Evolutionary conservation across 2,329 filamentous ascomycete species (phyloP).

Genomic region (Reticulascus tulasneorum): DNA sequence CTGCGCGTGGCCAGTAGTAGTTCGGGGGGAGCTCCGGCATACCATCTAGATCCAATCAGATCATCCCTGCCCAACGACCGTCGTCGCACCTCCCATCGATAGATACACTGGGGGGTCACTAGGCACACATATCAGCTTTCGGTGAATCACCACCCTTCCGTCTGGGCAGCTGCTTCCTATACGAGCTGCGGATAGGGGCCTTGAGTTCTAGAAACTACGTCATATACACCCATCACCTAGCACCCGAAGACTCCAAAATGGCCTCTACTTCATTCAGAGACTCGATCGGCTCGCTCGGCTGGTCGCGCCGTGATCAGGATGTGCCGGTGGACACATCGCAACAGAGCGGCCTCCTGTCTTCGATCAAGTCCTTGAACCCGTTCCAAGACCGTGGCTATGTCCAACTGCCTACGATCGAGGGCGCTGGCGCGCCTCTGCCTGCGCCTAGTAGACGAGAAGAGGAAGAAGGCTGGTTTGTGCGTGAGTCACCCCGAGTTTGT

Average conservation of each 20-base stretch:
- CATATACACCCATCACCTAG: conserved; percentile 1
- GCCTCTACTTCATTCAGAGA: conserved; percentile 86
- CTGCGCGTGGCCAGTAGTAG: conserved; percentile 2
- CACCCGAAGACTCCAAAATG: conserved; percentile 55
- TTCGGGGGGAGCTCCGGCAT: conserved; percentile 5
- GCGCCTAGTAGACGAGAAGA: conserved; percentile 83
- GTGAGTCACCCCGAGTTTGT: conserved; percentile 58
- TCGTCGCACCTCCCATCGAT: not conserved
- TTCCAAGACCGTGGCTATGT: conserved; percentile 86
- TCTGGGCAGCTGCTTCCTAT: no score
- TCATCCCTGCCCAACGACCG: not conserved
- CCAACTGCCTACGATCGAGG: conserved; percentile 80
- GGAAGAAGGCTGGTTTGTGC: conserved; percentile 90
- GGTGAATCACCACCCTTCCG: no score
- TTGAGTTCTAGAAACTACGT: no score
- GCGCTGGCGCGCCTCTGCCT: conserved; percentile 78
- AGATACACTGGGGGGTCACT: no score
- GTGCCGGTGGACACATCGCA: conserved; percentile 69
- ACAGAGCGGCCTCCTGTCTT: conserved; percentile 71
- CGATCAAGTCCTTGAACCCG: conserved; percentile 80
- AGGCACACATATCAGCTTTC: no score
- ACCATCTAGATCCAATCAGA: conserved; percentile 4
- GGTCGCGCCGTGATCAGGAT: conserved; percentile 81
- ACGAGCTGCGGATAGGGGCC: no score
- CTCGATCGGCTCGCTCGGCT: conserved; percentile 90